These are phyloP conservation scores for Kickxella alabastrina DNA, from an alignment of 192 early-diverging fungal genomes.

Conservation along the genomic window DNA sequence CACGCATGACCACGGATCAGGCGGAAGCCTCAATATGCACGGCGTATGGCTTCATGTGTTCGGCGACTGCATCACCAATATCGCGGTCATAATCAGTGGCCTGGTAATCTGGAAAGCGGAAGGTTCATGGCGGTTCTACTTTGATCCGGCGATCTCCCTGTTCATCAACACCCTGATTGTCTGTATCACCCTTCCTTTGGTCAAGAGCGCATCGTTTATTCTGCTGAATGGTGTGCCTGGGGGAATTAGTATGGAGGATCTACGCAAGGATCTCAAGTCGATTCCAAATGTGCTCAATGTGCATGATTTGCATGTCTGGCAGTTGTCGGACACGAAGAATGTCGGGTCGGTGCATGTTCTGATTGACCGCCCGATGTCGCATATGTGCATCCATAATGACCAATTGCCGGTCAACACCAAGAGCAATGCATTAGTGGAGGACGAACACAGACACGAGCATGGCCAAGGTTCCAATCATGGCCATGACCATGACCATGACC, in stretches of 20 bases:
- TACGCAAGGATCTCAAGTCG: conserved; percentile 60
- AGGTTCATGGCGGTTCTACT: conserved; percentile 70
- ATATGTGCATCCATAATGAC: conserved; percentile 50
- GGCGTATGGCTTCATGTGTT: conserved; percentile 87
- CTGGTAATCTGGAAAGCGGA: conserved; percentile 71
- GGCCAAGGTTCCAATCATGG: too few relatives aligned
- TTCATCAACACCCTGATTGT: conserved; percentile 55
- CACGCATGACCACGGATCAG: conserved; percentile 13
- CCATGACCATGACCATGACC: background rate
- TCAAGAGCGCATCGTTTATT: conserved; percentile 68
- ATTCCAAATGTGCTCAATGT: conserved; percentile 67
- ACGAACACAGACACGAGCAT: conserved; percentile 7
- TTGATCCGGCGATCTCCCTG: conserved; percentile 77
- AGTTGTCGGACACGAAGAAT: conserved; percentile 77
- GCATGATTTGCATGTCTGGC: conserved; percentile 93
- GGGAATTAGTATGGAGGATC: conserved; percentile 58
- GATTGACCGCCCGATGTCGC: conserved; percentile 50
- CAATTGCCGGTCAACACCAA: conserved; percentile 27
- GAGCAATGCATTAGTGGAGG: background rate
- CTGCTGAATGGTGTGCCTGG: conserved; percentile 78
- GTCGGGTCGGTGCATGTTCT: conserved; percentile 82
- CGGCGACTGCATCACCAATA: conserved; percentile 82
- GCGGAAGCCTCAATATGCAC: conserved; percentile 62
- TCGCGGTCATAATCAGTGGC: conserved; percentile 81
- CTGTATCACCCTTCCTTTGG: conserved; percentile 56